Conservation (phyloP, 148 eudicot species). For the Camellia granthamiana region DNA sequence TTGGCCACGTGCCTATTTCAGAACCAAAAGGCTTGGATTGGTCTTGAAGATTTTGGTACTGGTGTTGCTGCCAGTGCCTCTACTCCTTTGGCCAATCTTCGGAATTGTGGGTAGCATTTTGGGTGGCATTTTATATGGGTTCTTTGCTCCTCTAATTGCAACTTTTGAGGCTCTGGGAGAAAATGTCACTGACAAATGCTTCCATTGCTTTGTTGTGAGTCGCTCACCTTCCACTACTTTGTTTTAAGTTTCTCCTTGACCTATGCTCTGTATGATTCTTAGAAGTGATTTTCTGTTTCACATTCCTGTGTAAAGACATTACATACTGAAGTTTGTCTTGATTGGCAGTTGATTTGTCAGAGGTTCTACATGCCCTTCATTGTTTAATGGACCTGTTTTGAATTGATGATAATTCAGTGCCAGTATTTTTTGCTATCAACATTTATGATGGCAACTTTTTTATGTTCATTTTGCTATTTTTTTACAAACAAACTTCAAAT, state of each 20-base stretch:
- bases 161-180: conserved; percentile 84
- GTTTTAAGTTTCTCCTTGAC: background rate
- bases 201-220: conserved; percentile 71
- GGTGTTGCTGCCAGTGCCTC: conserved; percentile 53
- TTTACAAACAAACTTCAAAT: too few relatives aligned
- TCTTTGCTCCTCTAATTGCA: conserved; percentile 73
- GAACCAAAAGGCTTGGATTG: conserved; percentile 77
- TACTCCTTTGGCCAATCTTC: conserved; percentile 61
- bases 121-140: conserved; percentile 75
- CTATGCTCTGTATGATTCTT: background rate
- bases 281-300: background rate
- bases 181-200: conserved; percentile 44
- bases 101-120: conserved; percentile 60
- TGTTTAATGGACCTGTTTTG: background rate
- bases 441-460: background rate
- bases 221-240: background rate
- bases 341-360: too few relatives aligned
- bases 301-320: background rate
- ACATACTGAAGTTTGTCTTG: background rate
- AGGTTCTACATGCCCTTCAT: background rate
- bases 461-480: background rate
- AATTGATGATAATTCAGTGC: background rate
- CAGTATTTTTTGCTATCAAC: background rate
- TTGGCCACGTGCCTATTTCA: conserved; percentile 14
- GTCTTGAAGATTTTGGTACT: conserved; percentile 52